Percentiles rank a stretch among this genome's conserved stretches.
Conservation (phyloP, 805 yeast genomes). For the Monosporozyma aerobia region DNA sequence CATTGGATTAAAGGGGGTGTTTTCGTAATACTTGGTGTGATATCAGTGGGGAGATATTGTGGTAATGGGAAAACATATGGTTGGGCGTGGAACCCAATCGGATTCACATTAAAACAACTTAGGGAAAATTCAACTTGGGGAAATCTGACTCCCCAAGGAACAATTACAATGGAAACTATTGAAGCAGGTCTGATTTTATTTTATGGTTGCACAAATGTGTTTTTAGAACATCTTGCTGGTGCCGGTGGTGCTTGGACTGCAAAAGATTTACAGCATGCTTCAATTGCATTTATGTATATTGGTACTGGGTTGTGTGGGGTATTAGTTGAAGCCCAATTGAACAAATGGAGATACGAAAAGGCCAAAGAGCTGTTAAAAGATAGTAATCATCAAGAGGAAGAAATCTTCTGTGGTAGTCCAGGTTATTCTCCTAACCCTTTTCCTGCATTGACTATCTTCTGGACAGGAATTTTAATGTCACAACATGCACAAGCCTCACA, state of each 20-base stretch:
- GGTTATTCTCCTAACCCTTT: slow-evolving; percentile 90
- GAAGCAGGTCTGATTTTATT: slow-evolving; percentile 75
- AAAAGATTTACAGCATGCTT: slow-evolving; percentile 81
- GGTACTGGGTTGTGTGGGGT: slow-evolving; percentile 93
- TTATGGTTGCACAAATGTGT: slow-evolving; percentile 84
- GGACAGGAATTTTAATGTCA: slow-evolving; percentile 96
- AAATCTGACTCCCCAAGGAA: slow-evolving; percentile 32
- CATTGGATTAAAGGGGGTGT: slow-evolving; percentile 96
- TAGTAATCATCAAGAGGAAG: slow-evolving; percentile 4
- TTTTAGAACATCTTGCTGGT: slow-evolving; percentile 78
- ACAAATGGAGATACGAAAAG: slow-evolving; percentile 45
- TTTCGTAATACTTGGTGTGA: slow-evolving; percentile 63
- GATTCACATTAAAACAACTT: slow-evolving; percentile 19
- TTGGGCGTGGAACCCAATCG: slow-evolving; percentile 80
- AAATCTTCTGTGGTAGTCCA: slow-evolving; percentile 40
- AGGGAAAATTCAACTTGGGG: slow-evolving; percentile 5
- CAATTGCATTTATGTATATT: slow-evolving; percentile 83
- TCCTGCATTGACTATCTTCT: slow-evolving; percentile 85
- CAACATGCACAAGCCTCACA: slow-evolving; percentile 80
- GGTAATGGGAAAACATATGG: slow-evolving; percentile 73
- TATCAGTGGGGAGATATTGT: slow-evolving; percentile 77
- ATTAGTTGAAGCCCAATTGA: slow-evolving; percentile 59
- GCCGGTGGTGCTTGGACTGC: slow-evolving; percentile 81
- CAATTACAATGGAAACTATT: slow-evolving; percentile 74
- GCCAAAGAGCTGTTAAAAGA: slow-evolving; percentile 8